Evolutionary conservation across 2,329 filamentous ascomycete species (phyloP).

Genomic region (Xylaria sp.): DNA sequence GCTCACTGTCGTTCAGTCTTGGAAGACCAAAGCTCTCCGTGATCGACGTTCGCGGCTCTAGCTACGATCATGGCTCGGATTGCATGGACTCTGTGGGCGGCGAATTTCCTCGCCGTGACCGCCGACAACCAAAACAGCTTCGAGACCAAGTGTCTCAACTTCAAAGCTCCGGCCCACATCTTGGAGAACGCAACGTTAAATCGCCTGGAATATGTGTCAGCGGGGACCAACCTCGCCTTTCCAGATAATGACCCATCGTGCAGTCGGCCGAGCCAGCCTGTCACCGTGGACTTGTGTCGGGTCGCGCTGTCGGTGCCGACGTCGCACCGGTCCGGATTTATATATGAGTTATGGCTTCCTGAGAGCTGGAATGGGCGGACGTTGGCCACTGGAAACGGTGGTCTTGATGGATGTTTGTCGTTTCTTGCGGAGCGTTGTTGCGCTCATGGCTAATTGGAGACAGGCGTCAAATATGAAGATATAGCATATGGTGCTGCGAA

Average conservation of each 20-base stretch:
- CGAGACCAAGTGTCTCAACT: constrained; percentile 31
- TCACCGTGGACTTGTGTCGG: constrained; percentile 44
- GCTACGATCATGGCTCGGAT: neutral
- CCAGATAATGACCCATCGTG: constrained; percentile 40
- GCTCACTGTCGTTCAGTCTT: neutral
- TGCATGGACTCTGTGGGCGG: neutral
- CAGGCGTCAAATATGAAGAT: constrained; percentile 56
- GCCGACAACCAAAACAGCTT: constrained; percentile 8
- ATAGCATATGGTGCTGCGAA: constrained; percentile 54
- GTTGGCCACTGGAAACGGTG: constrained; percentile 60
- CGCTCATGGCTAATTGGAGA: neutral
- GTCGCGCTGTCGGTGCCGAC: constrained; percentile 44
- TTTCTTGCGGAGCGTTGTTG: neutral
- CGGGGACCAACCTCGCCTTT: constrained; percentile 35
- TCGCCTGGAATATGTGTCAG: constrained; percentile 36
- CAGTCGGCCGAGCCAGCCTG: constrained; percentile 31
- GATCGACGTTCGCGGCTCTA: neutral
- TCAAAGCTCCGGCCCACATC: constrained; percentile 26
- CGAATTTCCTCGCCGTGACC: neutral
- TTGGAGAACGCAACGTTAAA: constrained; percentile 33
- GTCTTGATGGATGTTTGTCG: constrained; percentile 54
- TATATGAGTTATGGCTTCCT: constrained; percentile 59
- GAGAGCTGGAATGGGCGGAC: constrained; percentile 57
- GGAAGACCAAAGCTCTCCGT: neutral
- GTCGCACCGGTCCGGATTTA: constrained; percentile 54